A percentile compares a stretch with the other conserved stretches of the same genome.
Conservation (phyloP, 2,329 filamentous ascomycete species). For the Keithomyces neogunnii region DNA sequence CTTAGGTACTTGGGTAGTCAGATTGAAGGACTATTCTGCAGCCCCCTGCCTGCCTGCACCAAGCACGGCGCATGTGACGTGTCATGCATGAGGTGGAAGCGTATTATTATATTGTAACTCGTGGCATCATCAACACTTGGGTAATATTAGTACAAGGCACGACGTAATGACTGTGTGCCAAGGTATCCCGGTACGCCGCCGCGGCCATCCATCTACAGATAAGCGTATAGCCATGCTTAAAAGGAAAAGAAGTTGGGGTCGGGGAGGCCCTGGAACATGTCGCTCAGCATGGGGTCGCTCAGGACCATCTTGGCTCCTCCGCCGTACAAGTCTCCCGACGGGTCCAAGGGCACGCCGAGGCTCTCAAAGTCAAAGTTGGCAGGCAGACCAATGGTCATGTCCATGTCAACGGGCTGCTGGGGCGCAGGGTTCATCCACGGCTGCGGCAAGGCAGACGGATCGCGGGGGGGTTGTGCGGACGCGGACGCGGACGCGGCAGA, state of each 20-base stretch:
- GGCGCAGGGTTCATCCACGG: constrained; percentile 6
- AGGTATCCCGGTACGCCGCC: too few relatives aligned
- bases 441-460: constrained; percentile 1
- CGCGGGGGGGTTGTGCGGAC: background rate
- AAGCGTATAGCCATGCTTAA: constrained; percentile 9
- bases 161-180: too few relatives aligned
- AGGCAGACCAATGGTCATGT: constrained; percentile 15
- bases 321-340: constrained; percentile 19
- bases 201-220: background rate
- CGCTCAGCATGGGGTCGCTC: constrained; percentile 31
- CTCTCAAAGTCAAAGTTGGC: constrained; percentile 22
- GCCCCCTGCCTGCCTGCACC: background rate
- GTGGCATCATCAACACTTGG: background rate
- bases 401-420: constrained; percentile 7
- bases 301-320: constrained; percentile 27
- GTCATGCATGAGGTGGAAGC: background rate
- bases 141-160: background rate
- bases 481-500: constrained; percentile 7
- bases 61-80: background rate
- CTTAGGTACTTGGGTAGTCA: constrained; percentile 1
- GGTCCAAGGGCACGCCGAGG: constrained; percentile 17
- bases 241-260: constrained; percentile 26
- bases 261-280: constrained; percentile 27
- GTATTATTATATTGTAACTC: background rate
- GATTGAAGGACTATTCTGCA: constrained; percentile 2